Evolutionary conservation across 2,329 filamentous ascomycete species (phyloP).

Genomic region (Onygenales sp.): DNA sequence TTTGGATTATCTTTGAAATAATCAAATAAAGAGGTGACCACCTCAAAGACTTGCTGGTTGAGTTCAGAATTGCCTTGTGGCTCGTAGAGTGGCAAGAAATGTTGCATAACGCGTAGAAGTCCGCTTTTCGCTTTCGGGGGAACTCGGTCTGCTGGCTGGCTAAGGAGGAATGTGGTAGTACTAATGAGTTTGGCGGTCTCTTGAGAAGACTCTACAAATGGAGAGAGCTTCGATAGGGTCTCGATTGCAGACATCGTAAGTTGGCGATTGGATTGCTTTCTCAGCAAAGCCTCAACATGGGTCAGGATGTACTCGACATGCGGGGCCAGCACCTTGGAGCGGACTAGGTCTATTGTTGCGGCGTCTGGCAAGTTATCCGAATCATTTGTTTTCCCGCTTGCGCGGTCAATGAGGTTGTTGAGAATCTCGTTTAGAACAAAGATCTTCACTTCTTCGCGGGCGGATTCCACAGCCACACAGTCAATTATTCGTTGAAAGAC

Average conservation of each 20-base stretch:
- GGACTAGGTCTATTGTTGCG: slow-evolving; percentile 30
- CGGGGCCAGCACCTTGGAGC: slow-evolving; percentile 33
- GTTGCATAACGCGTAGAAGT: slow-evolving; percentile 68
- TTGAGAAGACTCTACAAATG: slow-evolving; percentile 53
- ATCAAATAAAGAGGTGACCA: slow-evolving; percentile 72
- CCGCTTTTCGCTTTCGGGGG: slow-evolving; percentile 74
- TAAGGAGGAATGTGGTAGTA: slow-evolving; percentile 70
- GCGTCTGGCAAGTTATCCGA: slow-evolving; percentile 26
- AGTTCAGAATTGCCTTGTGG: slow-evolving; percentile 48
- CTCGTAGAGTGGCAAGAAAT: slow-evolving; percentile 62
- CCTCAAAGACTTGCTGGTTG: slow-evolving; percentile 58
- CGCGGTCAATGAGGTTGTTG: slow-evolving; percentile 55
- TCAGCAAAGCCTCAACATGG: slow-evolving; percentile 43
- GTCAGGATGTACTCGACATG: slow-evolving; percentile 58
- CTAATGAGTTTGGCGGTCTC: slow-evolving; percentile 68
- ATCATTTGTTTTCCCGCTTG: slow-evolving; percentile 43
- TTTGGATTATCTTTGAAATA: slow-evolving; percentile 80
- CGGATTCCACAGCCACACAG: slow-evolving; percentile 60
- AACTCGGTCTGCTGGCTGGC: slow-evolving; percentile 75
- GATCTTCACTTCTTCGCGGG: slow-evolving; percentile 77
- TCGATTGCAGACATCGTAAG: slow-evolving; percentile 71
- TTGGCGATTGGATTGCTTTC: slow-evolving; percentile 56
- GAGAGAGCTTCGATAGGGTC: slow-evolving; percentile 65
- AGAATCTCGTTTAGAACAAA: slow-evolving; percentile 69
- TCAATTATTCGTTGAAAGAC: slow-evolving; percentile 64